These are phyloP conservation scores for grape (Vitis vinifera) DNA, from an alignment of 164 flowering plant genomes.

Conservation along the genomic window DNA sequence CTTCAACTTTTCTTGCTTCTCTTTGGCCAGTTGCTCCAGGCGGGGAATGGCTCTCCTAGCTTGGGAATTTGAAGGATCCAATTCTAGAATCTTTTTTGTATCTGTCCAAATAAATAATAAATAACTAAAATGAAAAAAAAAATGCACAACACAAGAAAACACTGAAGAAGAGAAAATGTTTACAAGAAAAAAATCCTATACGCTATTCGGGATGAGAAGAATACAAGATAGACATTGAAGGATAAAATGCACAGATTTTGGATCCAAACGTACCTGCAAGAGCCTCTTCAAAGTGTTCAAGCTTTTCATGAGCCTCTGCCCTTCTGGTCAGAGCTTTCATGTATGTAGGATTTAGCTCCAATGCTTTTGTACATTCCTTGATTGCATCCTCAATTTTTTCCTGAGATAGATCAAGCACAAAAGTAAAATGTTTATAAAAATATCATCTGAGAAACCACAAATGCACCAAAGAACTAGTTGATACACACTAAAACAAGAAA, in stretches of 20 bases:
- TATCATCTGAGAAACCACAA: background rate
- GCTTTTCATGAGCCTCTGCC: conserved; percentile 88
- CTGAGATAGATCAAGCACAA: conserved; percentile 29
- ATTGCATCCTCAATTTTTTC: conserved; percentile 74
- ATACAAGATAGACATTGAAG: background rate
- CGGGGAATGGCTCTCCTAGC: conserved; percentile 62
- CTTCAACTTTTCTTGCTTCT: conserved; percentile 94
- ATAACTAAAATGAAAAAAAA: background rate
- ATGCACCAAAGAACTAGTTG: background rate
- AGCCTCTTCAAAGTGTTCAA: conserved; percentile 90
- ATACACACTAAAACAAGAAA: background rate
- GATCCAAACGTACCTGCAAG: conserved; percentile 61
- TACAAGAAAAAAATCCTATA: background rate
- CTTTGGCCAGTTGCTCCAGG: conserved; percentile 79
- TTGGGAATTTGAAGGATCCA: conserved; percentile 78
- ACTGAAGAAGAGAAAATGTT: background rate
- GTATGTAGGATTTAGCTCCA: conserved; percentile 80
- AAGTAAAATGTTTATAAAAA: background rate
- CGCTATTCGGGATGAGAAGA: background rate
- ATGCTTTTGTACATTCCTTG: conserved; percentile 86
- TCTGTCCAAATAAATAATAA: conserved; percentile 35
- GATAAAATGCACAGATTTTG: background rate
- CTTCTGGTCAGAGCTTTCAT: conserved; percentile 79
- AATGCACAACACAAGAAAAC: background rate
- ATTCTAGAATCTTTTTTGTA: conserved; percentile 68